phyloP scores from a whole-genome alignment of 306 rosid genomes.

The Castanopsis chinensis region DNA sequence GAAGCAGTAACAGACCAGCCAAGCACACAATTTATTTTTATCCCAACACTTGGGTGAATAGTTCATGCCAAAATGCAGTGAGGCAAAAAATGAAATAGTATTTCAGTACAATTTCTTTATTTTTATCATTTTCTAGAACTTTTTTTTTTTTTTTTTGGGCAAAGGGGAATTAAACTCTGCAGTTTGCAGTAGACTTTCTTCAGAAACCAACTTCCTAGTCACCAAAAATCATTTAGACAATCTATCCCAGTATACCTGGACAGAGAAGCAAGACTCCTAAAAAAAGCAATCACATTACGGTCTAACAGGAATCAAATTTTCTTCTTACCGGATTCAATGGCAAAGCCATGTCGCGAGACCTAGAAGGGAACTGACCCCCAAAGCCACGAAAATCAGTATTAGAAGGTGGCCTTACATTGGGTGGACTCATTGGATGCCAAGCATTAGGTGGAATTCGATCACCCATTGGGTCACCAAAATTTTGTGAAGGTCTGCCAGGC shows the following conservation, averaged over 20 bases:
- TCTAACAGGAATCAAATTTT: neutral
- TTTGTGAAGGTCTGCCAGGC: slow-evolving; percentile 48
- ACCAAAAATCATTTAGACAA: neutral
- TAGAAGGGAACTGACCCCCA: slow-evolving; percentile 59
- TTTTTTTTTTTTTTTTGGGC: neutral
- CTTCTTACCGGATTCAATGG: slow-evolving; percentile 55
- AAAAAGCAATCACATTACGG: neutral
- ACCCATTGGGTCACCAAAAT: slow-evolving; percentile 57
- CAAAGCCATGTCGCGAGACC: slow-evolving; percentile 59
- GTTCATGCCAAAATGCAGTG: neutral
- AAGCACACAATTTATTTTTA: neutral
- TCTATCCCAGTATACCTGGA: neutral
- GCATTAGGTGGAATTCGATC: slow-evolving; percentile 57
- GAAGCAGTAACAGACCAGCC: neutral
- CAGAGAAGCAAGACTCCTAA: neutral
- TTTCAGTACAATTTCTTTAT: neutral
- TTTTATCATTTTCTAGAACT: neutral
- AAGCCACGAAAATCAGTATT: slow-evolving; percentile 53
- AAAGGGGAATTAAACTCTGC: neutral
- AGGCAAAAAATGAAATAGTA: neutral
- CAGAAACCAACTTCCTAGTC: neutral
- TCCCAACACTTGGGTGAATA: neutral
- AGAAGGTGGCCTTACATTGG: slow-evolving; percentile 53
- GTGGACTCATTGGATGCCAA: slow-evolving; percentile 75
- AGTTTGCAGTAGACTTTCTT: neutral